A percentile compares a stretch with the other conserved stretches of the same genome.
These are phyloP conservation scores for Perilla frutescens DNA, from an alignment of 257 asterid species.

Conservation along the genomic window DNA sequence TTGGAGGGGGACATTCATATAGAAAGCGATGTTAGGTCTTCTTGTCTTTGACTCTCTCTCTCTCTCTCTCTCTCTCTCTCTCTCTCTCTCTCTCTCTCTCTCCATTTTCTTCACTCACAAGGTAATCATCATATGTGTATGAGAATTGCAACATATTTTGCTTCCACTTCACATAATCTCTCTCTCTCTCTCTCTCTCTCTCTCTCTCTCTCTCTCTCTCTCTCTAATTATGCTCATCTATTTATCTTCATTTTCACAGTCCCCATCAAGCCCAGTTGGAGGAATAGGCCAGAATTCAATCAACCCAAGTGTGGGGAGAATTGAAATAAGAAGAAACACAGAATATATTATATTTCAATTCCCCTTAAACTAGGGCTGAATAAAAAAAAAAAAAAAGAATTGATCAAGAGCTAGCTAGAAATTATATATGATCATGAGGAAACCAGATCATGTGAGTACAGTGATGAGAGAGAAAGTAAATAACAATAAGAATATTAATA, in stretches of 20 bases:
- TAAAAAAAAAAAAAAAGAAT: too few relatives aligned
- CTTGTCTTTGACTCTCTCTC: conserved; percentile 86
- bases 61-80: conserved; percentile 11
- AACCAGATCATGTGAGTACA: conserved; percentile 32
- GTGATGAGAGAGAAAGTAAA: conserved; percentile 34
- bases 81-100: neutral
- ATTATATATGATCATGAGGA: conserved; percentile 36
- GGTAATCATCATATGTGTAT: conserved; percentile 74
- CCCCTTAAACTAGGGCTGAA: too few relatives aligned
- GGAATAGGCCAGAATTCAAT: too few relatives aligned
- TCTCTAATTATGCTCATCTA: conserved; percentile 51
- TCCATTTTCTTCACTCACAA: conserved; percentile 92
- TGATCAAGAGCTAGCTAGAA: too few relatives aligned
- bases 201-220: conserved; percentile 22
- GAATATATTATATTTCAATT: neutral
- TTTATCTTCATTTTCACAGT: conserved; percentile 61
- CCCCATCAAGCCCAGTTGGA: conserved; percentile 56
- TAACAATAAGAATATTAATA: conserved; percentile 17
- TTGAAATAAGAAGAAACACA: neutral
- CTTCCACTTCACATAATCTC: conserved; percentile 97
- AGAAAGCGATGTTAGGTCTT: conserved; percentile 66
- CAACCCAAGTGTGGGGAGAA: conserved; percentile 4
- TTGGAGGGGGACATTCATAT: conserved; percentile 74
- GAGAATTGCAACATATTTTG: conserved; percentile 67
- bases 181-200: neutral